A percentile compares a stretch with the other conserved stretches of the same genome.
Evolutionary conservation across 2,329 filamentous ascomycete species (phyloP).

Genomic region (Cladosporium sp.): DNA sequence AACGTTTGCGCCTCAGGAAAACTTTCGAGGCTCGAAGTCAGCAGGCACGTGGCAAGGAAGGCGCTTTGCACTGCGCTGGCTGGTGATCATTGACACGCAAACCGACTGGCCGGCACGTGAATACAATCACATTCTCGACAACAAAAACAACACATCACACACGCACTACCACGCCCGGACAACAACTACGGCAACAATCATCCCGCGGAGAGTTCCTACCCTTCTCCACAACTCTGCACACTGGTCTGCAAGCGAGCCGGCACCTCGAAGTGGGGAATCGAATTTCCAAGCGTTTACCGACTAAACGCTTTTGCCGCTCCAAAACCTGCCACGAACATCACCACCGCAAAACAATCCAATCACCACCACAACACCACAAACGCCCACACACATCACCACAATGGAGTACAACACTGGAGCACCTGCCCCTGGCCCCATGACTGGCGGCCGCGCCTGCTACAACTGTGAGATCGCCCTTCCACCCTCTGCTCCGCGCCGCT

Average conservation of each 20-base stretch:
- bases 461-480: conserved; percentile 53
- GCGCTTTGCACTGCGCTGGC: background rate
- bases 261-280: conserved; percentile 11
- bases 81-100: background rate
- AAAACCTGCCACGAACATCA: conserved; percentile 21
- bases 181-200: background rate
- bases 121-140: background rate
- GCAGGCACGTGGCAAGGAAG: conserved; percentile 4
- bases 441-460: conserved; percentile 57
- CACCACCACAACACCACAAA: conserved; percentile 19
- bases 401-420: conserved; percentile 52
- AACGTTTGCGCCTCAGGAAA: conserved; percentile 14
- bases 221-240: conserved; percentile 16
- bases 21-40: conserved; percentile 2
- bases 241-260: conserved; percentile 19
- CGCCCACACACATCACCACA: conserved; percentile 23
- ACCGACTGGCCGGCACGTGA: background rate
- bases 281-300: conserved; percentile 14
- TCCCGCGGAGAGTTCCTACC: background rate
- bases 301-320: background rate
- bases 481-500: background rate
- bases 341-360: conserved; percentile 14
- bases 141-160: background rate
- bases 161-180: background rate
- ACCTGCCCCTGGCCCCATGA: conserved; percentile 19